Evolutionary conservation across 2,329 filamentous ascomycete species (phyloP).

Genomic region (Coniella lustricola): DNA sequence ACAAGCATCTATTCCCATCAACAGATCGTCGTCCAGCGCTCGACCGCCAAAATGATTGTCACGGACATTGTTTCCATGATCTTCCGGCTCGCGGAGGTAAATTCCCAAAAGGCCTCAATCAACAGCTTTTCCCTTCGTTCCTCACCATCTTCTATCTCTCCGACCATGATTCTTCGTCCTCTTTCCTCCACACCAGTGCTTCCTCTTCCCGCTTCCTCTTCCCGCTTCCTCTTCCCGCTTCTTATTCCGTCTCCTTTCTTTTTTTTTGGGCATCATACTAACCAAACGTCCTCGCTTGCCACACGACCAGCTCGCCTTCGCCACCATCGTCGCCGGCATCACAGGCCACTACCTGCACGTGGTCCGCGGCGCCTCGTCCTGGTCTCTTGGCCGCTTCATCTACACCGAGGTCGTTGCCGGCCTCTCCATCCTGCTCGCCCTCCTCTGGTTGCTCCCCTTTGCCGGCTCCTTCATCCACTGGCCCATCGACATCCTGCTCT

Average conservation of each 20-base stretch:
- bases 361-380: conserved; percentile 37
- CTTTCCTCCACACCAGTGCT: too few species aligned
- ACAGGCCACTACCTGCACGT: conserved; percentile 56
- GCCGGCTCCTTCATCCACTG: conserved; percentile 61
- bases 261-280: too few species aligned
- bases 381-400: conserved; percentile 60
- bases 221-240: too few species aligned
- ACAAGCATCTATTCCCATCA: too few species aligned
- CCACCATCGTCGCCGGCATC: conserved; percentile 64
- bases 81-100: conserved; percentile 44
- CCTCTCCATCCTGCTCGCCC: conserved; percentile 58
- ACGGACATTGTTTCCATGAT: conserved; percentile 48
- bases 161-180: too few species aligned
- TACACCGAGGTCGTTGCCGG: conserved; percentile 67
- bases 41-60: conserved; percentile 37
- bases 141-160: too few species aligned
- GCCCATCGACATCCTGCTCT: conserved; percentile 63
- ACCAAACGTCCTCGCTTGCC: too few species aligned
- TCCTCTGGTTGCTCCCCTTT: conserved; percentile 70
- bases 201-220: too few species aligned
- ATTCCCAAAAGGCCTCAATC: background rate
- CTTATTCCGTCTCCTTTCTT: too few species aligned
- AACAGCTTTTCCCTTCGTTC: background rate
- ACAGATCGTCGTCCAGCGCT: too few species aligned
- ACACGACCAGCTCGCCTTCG: conserved; percentile 54